Conservation (phyloP, 805 yeast genomes). For the Peterozyma xylosa region DNA sequence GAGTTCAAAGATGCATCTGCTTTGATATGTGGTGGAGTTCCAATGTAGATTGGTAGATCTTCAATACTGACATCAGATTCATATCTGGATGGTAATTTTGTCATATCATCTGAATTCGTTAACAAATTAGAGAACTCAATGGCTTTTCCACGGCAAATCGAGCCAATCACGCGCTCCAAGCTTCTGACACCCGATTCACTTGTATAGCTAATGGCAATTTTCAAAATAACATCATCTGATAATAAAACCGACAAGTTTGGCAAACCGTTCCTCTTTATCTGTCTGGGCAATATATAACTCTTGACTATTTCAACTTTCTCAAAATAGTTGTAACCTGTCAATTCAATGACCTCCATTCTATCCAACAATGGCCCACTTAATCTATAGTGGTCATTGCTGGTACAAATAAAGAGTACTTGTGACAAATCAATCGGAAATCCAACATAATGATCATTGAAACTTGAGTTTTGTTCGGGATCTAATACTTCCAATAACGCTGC, state of each 20-base stretch:
- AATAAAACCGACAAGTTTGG: conserved; percentile 34
- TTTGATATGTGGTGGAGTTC: conserved; percentile 37
- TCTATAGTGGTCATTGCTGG: conserved; percentile 71
- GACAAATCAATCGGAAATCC: conserved; percentile 84
- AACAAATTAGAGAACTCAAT: conserved; percentile 47
- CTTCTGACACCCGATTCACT: conserved; percentile 84
- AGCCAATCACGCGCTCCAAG: conserved; percentile 66
- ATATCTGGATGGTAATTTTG: conserved; percentile 20
- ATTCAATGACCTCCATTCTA: conserved; percentile 74
- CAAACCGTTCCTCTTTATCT: conserved; percentile 61
- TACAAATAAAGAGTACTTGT: conserved; percentile 74
- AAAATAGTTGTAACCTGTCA: conserved; percentile 71
- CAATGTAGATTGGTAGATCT: conserved; percentile 66
- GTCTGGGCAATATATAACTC: conserved; percentile 68
- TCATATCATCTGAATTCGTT: conserved; percentile 16
- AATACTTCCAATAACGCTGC: conserved; percentile 84
- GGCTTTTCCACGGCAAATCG: conserved; percentile 76
- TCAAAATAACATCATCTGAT: conserved; percentile 46
- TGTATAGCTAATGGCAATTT: conserved; percentile 62
- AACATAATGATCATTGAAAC: conserved; percentile 74
- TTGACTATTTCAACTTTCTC: conserved; percentile 72
- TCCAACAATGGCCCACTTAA: conserved; percentile 75
- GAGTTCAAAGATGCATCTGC: conserved; percentile 37
- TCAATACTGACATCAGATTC: conserved; percentile 33
- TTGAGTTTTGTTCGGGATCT: conserved; percentile 81